Percentiles rank a stretch among this genome's conserved stretches.
These are phyloP conservation scores for Apocynum venetum DNA, from an alignment of 257 asterid species.

Conservation along the genomic window DNA sequence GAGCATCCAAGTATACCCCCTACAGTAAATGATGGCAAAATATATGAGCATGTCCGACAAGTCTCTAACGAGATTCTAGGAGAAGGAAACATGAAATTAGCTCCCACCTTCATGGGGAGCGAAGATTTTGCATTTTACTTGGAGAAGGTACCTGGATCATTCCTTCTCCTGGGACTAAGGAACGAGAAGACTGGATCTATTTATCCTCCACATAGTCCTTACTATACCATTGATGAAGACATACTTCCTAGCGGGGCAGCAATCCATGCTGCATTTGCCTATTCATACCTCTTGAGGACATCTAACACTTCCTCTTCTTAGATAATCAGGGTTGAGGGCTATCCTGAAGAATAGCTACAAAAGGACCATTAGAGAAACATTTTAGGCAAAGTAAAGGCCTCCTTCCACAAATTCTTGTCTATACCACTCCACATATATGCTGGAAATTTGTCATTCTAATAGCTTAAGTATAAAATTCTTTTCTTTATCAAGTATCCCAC, in stretches of 20 bases:
- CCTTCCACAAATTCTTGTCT: not conserved
- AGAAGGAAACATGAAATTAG: slow-evolving; percentile 28
- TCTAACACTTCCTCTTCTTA: slow-evolving; percentile 8
- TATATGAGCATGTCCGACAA: slow-evolving; percentile 27
- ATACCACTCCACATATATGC: not conserved
- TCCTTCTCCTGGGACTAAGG: slow-evolving; percentile 34
- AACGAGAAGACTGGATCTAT: slow-evolving; percentile 36
- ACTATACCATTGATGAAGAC: slow-evolving; percentile 47
- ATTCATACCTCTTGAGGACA: slow-evolving; percentile 29
- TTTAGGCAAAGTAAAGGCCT: not conserved
- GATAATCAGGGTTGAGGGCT: not conserved
- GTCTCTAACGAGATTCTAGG: slow-evolving; percentile 39
- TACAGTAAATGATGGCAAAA: slow-evolving; percentile 34
- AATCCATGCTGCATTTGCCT: slow-evolving; percentile 47
- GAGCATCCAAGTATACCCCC: slow-evolving; percentile 48
- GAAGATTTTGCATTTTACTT: slow-evolving; percentile 55
- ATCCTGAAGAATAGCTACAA: not conserved
- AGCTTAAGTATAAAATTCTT: not conserved
- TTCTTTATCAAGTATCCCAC: not conserved
- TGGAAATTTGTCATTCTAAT: not conserved
- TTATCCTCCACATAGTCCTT: slow-evolving; percentile 48
- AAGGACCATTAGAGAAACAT: too few relatives aligned
- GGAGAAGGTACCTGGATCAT: slow-evolving; percentile 34
- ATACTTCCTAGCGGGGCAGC: slow-evolving; percentile 58
- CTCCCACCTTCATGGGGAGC: slow-evolving; percentile 43